Conservation (phyloP, 1,139 yeast genomes). For the Blastobotrys malaysiensis region DNA sequence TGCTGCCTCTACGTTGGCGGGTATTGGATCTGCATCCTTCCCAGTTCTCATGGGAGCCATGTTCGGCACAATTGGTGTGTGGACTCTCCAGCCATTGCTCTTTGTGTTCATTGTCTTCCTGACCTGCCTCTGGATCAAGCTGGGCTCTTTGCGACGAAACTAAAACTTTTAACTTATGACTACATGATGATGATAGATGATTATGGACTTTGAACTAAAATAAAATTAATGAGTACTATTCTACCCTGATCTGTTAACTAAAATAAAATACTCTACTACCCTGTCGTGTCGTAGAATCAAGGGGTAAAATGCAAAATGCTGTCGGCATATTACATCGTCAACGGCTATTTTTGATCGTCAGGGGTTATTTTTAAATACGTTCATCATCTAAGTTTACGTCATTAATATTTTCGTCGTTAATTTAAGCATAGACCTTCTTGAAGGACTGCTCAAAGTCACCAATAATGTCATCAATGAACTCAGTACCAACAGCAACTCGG, state of each 20-base stretch:
- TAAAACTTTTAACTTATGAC: background rate
- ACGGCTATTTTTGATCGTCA: too few relatives aligned
- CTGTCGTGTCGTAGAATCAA: too few relatives aligned
- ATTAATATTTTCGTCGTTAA: too few relatives aligned
- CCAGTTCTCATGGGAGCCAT: conserved; percentile 54
- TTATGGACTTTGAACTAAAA: background rate
- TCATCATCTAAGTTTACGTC: background rate
- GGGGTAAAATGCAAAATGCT: too few relatives aligned
- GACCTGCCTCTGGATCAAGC: conserved; percentile 15
- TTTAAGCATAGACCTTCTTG: conserved; percentile 21
- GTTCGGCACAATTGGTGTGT: conserved; percentile 27
- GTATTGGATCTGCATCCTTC: conserved; percentile 69
- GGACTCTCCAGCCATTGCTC: conserved; percentile 16
- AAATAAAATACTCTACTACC: too few relatives aligned
- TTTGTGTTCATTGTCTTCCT: conserved; percentile 16
- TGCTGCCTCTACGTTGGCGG: conserved; percentile 68
- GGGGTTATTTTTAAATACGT: background rate
- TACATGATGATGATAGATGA: background rate
- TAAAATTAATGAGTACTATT: too few relatives aligned
- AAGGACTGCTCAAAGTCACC: conserved; percentile 83
- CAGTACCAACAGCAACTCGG: conserved; percentile 87
- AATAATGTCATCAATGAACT: conserved; percentile 81
- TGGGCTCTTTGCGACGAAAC: conserved; percentile 1
- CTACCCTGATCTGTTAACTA: too few relatives aligned
- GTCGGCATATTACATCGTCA: too few relatives aligned